phyloP scores from a whole-genome alignment of 2,329 filamentous ascomycete genomes.

The Sarocladium strictum region DNA sequence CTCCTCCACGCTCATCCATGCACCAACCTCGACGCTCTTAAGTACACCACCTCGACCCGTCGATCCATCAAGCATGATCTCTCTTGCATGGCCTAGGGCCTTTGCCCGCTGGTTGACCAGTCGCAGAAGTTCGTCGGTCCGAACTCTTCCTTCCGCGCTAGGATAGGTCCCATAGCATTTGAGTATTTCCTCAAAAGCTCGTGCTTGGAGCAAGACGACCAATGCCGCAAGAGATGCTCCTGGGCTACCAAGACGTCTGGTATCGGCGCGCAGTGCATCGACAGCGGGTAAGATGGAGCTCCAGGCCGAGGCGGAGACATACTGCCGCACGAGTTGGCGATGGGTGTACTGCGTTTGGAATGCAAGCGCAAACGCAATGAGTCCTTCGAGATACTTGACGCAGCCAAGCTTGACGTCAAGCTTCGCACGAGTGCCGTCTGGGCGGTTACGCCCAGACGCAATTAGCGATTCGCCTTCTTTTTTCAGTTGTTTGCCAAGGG shows the following conservation, averaged over 20 bases:
- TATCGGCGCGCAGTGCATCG: slow-evolving; percentile 30
- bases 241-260: slow-evolving; percentile 27
- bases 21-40: slow-evolving; percentile 25
- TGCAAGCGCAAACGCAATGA: slow-evolving; percentile 46
- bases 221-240: slow-evolving; percentile 36
- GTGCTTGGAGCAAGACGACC: slow-evolving; percentile 36
- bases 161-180: slow-evolving; percentile 26
- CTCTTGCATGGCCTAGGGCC: slow-evolving; percentile 22
- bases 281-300: slow-evolving; percentile 39
- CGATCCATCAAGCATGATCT: not conserved
- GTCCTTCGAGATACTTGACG: slow-evolving; percentile 41
- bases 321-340: slow-evolving; percentile 36
- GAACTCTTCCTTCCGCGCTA: slow-evolving; percentile 7
- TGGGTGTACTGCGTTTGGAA: slow-evolving; percentile 44
- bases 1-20: slow-evolving; percentile 41
- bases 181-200: slow-evolving; percentile 40
- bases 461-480: slow-evolving; percentile 41
- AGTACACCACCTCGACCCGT: not conserved
- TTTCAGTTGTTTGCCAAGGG: slow-evolving; percentile 45
- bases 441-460: slow-evolving; percentile 23
- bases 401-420: slow-evolving; percentile 34
- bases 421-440: slow-evolving; percentile 17
- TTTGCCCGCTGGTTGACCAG: slow-evolving; percentile 14
- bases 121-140: not conserved
- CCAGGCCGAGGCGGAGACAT: slow-evolving; percentile 36